phyloP scores from a whole-genome alignment of 2,329 filamentous ascomycete species.

The Chalara sp. region DNA sequence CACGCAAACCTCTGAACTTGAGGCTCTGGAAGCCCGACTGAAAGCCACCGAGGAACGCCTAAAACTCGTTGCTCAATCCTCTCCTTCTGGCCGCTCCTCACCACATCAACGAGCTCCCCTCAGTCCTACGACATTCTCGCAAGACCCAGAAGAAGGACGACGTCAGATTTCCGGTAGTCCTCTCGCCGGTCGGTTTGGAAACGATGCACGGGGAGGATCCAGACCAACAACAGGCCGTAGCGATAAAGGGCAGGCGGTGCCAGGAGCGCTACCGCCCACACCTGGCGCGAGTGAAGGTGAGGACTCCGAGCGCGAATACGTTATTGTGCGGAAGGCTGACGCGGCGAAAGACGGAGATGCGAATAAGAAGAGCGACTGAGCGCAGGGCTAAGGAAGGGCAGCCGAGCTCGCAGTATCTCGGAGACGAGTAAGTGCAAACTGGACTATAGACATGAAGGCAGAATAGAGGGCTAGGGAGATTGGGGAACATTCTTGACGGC shows the following conservation, averaged over 20 bases:
- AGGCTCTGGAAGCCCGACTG: constrained; percentile 77
- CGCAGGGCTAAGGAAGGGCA: too few species aligned
- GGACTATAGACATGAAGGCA: too few species aligned
- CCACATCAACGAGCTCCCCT: constrained; percentile 15
- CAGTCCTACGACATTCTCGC: constrained; percentile 13
- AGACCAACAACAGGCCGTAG: background rate
- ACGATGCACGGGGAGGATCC: background rate
- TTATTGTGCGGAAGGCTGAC: too few species aligned
- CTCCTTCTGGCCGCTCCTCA: constrained; percentile 8
- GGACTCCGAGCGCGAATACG: background rate
- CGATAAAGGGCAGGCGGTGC: constrained; percentile 13
- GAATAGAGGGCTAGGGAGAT: too few species aligned
- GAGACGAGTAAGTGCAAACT: too few species aligned
- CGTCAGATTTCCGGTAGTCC: constrained; percentile 12
- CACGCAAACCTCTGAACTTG: constrained; percentile 70
- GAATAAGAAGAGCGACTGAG: too few species aligned
- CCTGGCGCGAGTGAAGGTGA: constrained; percentile 30
- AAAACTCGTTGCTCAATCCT: constrained; percentile 24
- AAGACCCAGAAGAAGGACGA: constrained; percentile 1
- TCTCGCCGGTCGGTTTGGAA: constrained; percentile 7
- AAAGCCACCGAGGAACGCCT: constrained; percentile 80
- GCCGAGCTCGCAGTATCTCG: too few species aligned
- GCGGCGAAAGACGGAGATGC: too few species aligned
- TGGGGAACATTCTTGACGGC: too few species aligned
- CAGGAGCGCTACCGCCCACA: constrained; percentile 26